Conservation (phyloP, 1,139 yeast species). For the Debaryomycetaceae sp. region DNA sequence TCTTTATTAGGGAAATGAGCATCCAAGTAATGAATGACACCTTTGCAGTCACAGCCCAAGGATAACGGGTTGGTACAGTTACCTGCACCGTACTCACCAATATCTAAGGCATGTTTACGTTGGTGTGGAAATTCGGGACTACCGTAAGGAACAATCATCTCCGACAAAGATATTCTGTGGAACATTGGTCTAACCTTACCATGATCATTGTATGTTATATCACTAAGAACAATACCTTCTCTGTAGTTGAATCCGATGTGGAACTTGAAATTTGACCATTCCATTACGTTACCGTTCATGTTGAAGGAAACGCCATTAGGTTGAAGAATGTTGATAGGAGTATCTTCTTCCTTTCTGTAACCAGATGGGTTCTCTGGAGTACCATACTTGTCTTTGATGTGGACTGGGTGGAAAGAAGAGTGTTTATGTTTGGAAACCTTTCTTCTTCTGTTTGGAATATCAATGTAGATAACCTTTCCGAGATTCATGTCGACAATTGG, state of each 20-base stretch:
- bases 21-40: slow-evolving; percentile 77
- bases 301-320: slow-evolving; percentile 80
- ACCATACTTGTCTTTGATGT: slow-evolving; percentile 57
- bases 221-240: slow-evolving; percentile 79
- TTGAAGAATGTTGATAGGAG: slow-evolving; percentile 67
- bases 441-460: slow-evolving; percentile 73
- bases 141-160: slow-evolving; percentile 86
- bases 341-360: slow-evolving; percentile 51
- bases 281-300: slow-evolving; percentile 64
- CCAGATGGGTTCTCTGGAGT: slow-evolving; percentile 47
- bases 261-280: slow-evolving; percentile 73
- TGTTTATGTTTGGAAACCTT: slow-evolving; percentile 65
- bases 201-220: slow-evolving; percentile 69
- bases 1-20: slow-evolving; percentile 65
- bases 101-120: slow-evolving; percentile 81
- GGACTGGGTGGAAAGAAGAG: slow-evolving; percentile 66
- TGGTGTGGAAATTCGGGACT: slow-evolving; percentile 77
- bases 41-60: slow-evolving; percentile 82
- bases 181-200: slow-evolving; percentile 69
- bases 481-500: slow-evolving; percentile 77
- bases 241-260: slow-evolving; percentile 83
- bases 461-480: slow-evolving; percentile 66
- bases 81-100: slow-evolving; percentile 88
- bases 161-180: slow-evolving; percentile 75
- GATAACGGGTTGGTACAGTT: slow-evolving; percentile 76